Evolutionary conservation across 1,284 basidiomycete species (phyloP), one percentile per base, ranked within the genome.

Genomic region (Marasmius tenuissimus): DNA sequence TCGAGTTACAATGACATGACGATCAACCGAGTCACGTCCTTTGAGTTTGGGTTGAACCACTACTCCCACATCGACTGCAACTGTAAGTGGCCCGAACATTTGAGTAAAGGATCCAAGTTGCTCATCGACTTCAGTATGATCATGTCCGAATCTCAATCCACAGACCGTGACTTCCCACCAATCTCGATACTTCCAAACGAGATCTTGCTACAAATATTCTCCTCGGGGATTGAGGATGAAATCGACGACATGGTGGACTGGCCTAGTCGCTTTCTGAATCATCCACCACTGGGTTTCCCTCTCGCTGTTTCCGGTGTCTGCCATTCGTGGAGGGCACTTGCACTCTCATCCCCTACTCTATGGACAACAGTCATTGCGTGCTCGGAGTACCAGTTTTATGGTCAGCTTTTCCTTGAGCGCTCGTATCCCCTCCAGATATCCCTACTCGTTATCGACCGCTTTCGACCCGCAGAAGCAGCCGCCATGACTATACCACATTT

Each of bases 311-410:
- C 69, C 33, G 67, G 67, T 18, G 71, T 78, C 39, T 77, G 72
- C 49, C 61, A 67, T 27, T 58, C 64, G 42, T 77, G 74, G 75
- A 67, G 75, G 34, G 59, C 69, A 4, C 61, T 79, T 8, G 71
- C 70, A 3, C 39, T 75, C 12, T 61, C 60, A 27, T 59, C 68
- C 8, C 74, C 76, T 1, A 62, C 65, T 12, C 61, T 77, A 1
- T 78, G 76, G 76, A 67, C 70, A 0, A 57, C 62, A 11, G 71
- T 77, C 50, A 60, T 65, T 33, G 61, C 73, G 35, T 61, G 66
- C 40, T 60, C 60, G 11, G 64, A 67, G n/a, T 54, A 56, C 35
- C 66, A 68, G 8, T 53, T 67, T 4, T 58, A 63, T 16, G 51
- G 62, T 20, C 64, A 64, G 2, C 64, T 72, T 16, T 74, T 70